Percentiles rank a stretch among this genome's conserved stretches.
phyloP scores from a whole-genome alignment of 345 rosid genomes.

The Hypericum androsaemum region DNA sequence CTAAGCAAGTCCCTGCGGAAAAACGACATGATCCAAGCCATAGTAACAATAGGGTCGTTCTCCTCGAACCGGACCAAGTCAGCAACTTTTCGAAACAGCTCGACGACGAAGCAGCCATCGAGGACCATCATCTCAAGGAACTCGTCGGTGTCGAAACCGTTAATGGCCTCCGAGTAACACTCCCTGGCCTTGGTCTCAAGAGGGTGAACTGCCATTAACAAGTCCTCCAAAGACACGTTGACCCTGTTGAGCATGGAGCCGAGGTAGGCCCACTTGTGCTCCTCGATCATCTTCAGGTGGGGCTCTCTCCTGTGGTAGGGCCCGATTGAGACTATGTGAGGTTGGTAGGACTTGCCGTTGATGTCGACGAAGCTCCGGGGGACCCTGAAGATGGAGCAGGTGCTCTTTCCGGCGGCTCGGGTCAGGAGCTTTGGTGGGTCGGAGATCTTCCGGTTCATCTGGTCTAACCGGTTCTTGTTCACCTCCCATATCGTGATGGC shows the following conservation, averaged over 20 bases:
- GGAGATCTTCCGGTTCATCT: constrained; percentile 33
- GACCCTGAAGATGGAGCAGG: constrained; percentile 44
- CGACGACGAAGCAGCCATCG: constrained; percentile 56
- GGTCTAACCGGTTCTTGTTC: constrained; percentile 21
- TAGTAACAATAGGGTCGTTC: constrained; percentile 58
- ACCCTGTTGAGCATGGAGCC: constrained; percentile 36
- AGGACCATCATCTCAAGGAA: constrained; percentile 66
- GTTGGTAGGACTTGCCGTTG: constrained; percentile 52
- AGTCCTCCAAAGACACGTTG: constrained; percentile 24
- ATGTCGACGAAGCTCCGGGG: constrained; percentile 35
- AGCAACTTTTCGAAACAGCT: constrained; percentile 48
- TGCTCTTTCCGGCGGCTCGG: constrained; percentile 25
- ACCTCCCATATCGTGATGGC: constrained; percentile 19
- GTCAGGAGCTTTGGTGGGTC: constrained; percentile 32
- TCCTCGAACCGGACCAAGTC: constrained; percentile 26
- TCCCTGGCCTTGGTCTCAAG: constrained; percentile 46
- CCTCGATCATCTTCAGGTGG: constrained; percentile 51
- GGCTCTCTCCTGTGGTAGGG: constrained; percentile 52
- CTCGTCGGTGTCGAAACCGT: constrained; percentile 22
- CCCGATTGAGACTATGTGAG: constrained; percentile 63
- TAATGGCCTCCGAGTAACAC: constrained; percentile 52
- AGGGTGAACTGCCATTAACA: constrained; percentile 28
- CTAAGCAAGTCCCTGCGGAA: constrained; percentile 52
- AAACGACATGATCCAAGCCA: constrained; percentile 68
- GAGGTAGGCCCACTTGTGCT: constrained; percentile 73